Conservation (phyloP, 305 asterid genomes). For the Striga hermonthica region DNA sequence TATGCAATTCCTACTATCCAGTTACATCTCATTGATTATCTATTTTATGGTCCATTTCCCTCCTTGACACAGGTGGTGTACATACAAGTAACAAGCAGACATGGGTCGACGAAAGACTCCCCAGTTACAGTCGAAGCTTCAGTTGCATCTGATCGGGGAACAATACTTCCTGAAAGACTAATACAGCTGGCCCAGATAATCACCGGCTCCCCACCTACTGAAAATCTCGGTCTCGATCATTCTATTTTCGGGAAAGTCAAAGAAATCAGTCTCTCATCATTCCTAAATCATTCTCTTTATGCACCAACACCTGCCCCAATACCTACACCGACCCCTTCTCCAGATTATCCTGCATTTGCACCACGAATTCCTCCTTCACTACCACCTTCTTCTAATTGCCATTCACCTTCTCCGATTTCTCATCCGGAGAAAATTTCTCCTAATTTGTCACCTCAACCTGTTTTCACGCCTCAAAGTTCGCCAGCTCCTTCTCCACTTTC, state of each 20-base stretch:
- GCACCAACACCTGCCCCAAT: slow-evolving; percentile 47
- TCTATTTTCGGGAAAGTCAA: slow-evolving; percentile 82
- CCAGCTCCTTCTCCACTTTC: slow-evolving; percentile 49
- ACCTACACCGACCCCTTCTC: slow-evolving; percentile 39
- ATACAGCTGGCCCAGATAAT: slow-evolving; percentile 68
- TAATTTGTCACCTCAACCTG: slow-evolving; percentile 37
- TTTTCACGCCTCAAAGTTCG: slow-evolving; percentile 31
- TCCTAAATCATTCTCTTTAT: slow-evolving; percentile 52
- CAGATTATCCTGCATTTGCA: slow-evolving; percentile 35
- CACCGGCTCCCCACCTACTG: slow-evolving; percentile 46
- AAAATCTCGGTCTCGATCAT: slow-evolving; percentile 87
- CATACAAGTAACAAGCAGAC: slow-evolving; percentile 58
- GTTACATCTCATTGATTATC: slow-evolving; percentile 6
- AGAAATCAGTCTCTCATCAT: slow-evolving; percentile 71
- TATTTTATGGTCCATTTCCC: slow-evolving; percentile 19
- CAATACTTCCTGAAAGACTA: slow-evolving; percentile 59
- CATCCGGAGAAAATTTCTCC: slow-evolving; percentile 33
- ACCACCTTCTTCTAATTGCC: slow-evolving; percentile 41
- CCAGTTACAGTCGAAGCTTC: slow-evolving; percentile 80
- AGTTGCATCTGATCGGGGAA: slow-evolving; percentile 51
- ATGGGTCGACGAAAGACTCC: slow-evolving; percentile 80
- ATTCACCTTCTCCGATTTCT: slow-evolving; percentile 41
- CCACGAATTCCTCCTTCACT: slow-evolving; percentile 34
- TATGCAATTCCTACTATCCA: background rate
- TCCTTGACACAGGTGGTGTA: slow-evolving; percentile 50